Percentiles rank a stretch among this genome's conserved stretches.
These are phyloP conservation scores for Phytopythium montanum DNA, from an alignment of 352 stramenopile genomes.

Conservation along the genomic window DNA sequence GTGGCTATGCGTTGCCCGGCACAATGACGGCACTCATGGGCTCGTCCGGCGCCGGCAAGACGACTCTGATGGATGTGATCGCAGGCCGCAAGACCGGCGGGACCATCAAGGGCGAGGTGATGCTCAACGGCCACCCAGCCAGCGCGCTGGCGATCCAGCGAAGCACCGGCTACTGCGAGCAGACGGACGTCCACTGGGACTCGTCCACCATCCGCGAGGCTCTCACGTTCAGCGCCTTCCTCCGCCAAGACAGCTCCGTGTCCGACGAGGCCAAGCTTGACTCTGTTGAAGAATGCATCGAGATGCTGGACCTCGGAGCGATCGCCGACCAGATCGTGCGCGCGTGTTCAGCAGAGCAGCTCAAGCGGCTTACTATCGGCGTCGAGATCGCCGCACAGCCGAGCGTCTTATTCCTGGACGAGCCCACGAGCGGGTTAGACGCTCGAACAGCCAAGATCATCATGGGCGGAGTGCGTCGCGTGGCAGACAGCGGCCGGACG, in stretches of 20 bases:
- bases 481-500: constrained; percentile 1
- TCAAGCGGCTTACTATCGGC: constrained; percentile 34
- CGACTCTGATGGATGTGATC: constrained; percentile 92
- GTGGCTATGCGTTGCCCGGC: constrained; percentile 30
- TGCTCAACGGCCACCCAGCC: constrained; percentile 29
- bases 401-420: constrained; percentile 61
- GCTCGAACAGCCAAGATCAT: constrained; percentile 63
- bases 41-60: constrained; percentile 79
- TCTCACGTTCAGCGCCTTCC: constrained; percentile 82
- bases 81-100: constrained; percentile 83
- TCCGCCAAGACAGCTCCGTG: constrained; percentile 37
- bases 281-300: constrained; percentile 27
- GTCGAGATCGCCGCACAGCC: constrained; percentile 68
- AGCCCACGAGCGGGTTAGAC: constrained; percentile 73
- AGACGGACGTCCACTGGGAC: constrained; percentile 84
- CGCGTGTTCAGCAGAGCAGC: constrained; percentile 23
- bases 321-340: constrained; percentile 27
- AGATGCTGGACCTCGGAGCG: constrained; percentile 21
- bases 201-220: constrained; percentile 84
- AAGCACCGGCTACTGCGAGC: constrained; percentile 43
- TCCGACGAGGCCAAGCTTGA: constrained; percentile 18
- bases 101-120: constrained; percentile 38
- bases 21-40: constrained; percentile 58
- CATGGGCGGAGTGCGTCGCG: constrained; percentile 55
- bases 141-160: constrained; percentile 18